Evolutionary conservation across 1,284 basidiomycete species (phyloP).

Genomic region (Heimioporus retisporus): DNA sequence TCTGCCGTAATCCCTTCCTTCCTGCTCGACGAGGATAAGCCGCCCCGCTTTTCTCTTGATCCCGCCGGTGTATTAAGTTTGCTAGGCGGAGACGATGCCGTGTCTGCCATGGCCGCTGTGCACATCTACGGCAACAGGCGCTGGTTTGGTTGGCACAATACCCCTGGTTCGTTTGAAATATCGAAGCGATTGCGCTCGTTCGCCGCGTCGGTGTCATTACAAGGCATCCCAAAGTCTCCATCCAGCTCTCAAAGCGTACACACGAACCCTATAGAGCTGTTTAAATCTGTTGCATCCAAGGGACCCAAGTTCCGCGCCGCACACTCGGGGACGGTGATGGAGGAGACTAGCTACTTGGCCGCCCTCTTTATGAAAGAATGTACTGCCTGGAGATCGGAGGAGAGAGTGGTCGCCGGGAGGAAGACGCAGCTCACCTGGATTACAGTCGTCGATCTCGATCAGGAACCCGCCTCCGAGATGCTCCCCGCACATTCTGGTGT

Average conservation of each 20-base stretch:
- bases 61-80: too few relatives aligned
- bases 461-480: slow-evolving; percentile 18
- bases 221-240: slow-evolving; percentile 16
- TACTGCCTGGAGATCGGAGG: too few relatives aligned
- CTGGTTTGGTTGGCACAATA: slow-evolving; percentile 44
- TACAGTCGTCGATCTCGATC: slow-evolving; percentile 31
- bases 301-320: slow-evolving; percentile 35
- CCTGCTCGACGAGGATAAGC: slow-evolving; percentile 8
- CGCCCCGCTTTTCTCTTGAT: slow-evolving; percentile 19
- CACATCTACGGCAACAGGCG: slow-evolving; percentile 33
- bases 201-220: too few relatives aligned
- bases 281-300: slow-evolving; percentile 24
- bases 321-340: slow-evolving; percentile 32
- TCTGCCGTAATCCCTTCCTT: slow-evolving; percentile 9
- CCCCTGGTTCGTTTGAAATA: slow-evolving; percentile 36
- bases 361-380: too few relatives aligned
- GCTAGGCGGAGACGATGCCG: too few relatives aligned
- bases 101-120: slow-evolving; percentile 34
- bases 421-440: too few relatives aligned
- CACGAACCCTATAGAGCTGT: slow-evolving; percentile 25
- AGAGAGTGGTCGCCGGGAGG: too few relatives aligned
- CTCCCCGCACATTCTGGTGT: slow-evolving; percentile 8
- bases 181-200: slow-evolving; percentile 31
- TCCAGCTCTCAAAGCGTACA: slow-evolving; percentile 19
- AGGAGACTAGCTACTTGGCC: slow-evolving; percentile 31